These are phyloP conservation scores for Kuraishia floccosa DNA, from an alignment of 805 yeast genomes.

Conservation along the genomic window DNA sequence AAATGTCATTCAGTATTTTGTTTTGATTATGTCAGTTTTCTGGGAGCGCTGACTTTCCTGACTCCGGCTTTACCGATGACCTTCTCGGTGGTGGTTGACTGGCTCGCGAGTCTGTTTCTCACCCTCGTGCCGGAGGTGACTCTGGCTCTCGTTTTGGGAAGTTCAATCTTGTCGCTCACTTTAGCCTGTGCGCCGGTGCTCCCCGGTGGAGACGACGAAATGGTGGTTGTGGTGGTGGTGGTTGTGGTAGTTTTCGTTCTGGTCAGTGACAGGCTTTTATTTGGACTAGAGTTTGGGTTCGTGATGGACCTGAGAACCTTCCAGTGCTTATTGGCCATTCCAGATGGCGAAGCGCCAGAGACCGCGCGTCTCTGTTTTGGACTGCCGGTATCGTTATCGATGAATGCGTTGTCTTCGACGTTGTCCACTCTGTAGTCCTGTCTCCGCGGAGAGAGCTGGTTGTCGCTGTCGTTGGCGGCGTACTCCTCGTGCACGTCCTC, in stretches of 20 bases:
- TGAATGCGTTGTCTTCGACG: not conserved
- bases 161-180: not conserved
- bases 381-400: not conserved
- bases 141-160: conserved; percentile 1
- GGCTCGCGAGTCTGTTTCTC: conserved; percentile 1
- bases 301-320: conserved; percentile 3
- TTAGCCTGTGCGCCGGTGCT: not conserved
- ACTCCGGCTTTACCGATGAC: conserved; percentile 22
- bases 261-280: conserved; percentile 2
- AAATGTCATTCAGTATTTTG: not conserved
- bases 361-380: conserved; percentile 1
- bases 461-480: not conserved
- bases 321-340: conserved; percentile 1
- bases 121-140: conserved; percentile 1
- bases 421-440: not conserved
- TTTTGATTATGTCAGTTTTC: conserved; percentile 7
- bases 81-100: conserved; percentile 14
- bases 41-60: conserved; percentile 20
- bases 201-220: conserved; percentile 3
- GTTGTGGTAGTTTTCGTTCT: conserved; percentile 2
- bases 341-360: not conserved
- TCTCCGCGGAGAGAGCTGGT: not conserved
- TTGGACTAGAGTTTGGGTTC: conserved; percentile 2
- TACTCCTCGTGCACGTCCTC: not conserved
- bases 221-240: conserved; percentile 3